Evolutionary conservation across 345 rosid species (phyloP).

Genomic region (Trapa incisa): DNA sequence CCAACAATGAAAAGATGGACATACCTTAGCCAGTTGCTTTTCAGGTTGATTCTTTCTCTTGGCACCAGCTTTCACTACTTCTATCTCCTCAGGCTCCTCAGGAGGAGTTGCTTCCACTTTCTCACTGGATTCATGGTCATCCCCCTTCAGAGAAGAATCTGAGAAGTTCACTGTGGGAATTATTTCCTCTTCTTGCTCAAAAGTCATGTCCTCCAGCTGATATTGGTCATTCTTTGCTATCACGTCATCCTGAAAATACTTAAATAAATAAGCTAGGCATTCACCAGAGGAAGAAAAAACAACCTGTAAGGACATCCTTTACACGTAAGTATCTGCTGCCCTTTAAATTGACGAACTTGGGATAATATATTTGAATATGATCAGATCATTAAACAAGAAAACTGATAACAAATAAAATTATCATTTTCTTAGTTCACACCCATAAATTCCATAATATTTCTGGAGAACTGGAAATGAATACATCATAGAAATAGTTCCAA

Average conservation of each 20-base stretch:
- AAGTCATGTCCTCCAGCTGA: constrained; percentile 77
- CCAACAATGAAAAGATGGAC: constrained; percentile 1
- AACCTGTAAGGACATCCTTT: not conserved
- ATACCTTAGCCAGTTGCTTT: constrained; percentile 49
- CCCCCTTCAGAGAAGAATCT: constrained; percentile 29
- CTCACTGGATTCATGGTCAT: constrained; percentile 29
- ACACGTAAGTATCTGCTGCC: not conserved
- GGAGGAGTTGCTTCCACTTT: constrained; percentile 7
- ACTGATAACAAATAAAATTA: not conserved
- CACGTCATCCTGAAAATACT: constrained; percentile 27
- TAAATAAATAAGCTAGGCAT: constrained; percentile 1
- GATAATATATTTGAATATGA: not conserved
- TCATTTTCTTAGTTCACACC: not conserved
- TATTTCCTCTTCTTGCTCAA: constrained; percentile 64
- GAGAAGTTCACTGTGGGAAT: constrained; percentile 27
- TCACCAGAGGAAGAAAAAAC: not conserved
- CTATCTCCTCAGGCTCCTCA: constrained; percentile 26
- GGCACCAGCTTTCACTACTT: constrained; percentile 30
- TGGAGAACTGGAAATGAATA: not conserved
- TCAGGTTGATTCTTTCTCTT: constrained; percentile 66
- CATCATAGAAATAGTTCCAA: not conserved
- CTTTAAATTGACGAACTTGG: not conserved
- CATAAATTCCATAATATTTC: not conserved
- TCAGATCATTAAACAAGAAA: not conserved
- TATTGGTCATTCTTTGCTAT: constrained; percentile 27